Evolutionary conservation across 2,329 filamentous ascomycete species (phyloP), one percentile per base, ranked within the genome.

Genomic region (Tolypocladium tropicale): DNA sequence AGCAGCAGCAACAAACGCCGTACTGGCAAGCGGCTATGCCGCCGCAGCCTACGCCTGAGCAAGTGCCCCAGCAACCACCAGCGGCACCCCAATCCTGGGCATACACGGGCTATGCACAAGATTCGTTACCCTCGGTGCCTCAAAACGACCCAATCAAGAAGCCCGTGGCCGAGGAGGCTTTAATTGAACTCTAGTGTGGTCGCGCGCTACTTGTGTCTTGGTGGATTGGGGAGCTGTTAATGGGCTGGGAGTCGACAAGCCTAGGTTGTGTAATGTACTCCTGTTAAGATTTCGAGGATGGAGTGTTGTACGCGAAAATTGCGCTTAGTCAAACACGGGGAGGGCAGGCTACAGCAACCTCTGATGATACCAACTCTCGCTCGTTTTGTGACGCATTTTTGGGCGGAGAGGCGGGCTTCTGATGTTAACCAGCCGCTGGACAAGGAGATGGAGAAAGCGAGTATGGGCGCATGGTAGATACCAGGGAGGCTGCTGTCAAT

Each of bases 131-230:
- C 1, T 76, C 80, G 2, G 78, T 81, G 32, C 83, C 81, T 14
- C 72, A 73, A 54, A 77, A 71, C 53, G 73, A 74, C 48, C 72
- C 70, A 3, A 58, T 65, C 28, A 66, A 68, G 58, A 65, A 77
- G 64, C 80, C 80, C 16, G 78, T 75, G 1, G 78, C 87, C 51
- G 89, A 93, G 70, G 89, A 93, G 71, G 87, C 84, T 57, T 72
- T 94, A 65, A 94, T 94, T 70, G 89, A 94, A 70, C 76, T 93
- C 59, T 92, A 67, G 39, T 11, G 23, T 30, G 16, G 5, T 37
- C 12, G n/a, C n/a, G n/a, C n/a, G n/a, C n/a, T n/a, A n/a, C n/a
- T n/a, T n/a, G n/a, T n/a, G 11, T 30, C 21, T 12, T 50, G 32
- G 30, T 30, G 14, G 43, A n/a, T 28, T 33, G 5, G 49, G n/a